phyloP scores from a whole-genome alignment of 2,329 filamentous ascomycete genomes.

The Scleromitrula shiraiana region DNA sequence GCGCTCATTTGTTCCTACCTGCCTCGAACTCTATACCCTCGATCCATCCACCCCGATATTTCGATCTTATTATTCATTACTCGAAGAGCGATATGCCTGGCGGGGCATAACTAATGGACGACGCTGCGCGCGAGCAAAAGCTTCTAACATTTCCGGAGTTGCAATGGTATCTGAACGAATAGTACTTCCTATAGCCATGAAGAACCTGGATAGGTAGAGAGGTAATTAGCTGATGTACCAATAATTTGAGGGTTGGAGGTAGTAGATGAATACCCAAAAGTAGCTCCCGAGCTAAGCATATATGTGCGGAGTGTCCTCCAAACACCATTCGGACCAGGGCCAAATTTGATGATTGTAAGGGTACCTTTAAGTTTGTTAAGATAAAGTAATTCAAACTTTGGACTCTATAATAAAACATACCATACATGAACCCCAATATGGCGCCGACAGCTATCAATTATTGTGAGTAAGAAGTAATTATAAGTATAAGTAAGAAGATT shows the following conservation, averaged over 20 bases:
- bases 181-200: slow-evolving; percentile 97
- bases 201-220: slow-evolving; percentile 59
- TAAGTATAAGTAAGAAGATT: background rate
- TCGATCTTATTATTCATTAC: background rate
- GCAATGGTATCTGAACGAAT: slow-evolving; percentile 73
- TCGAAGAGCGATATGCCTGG: slow-evolving; percentile 16
- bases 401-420: slow-evolving; percentile 40
- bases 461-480: slow-evolving; percentile 4
- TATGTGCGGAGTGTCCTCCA: slow-evolving; percentile 93
- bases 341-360: slow-evolving; percentile 91
- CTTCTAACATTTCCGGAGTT: slow-evolving; percentile 64
- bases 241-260: background rate
- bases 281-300: slow-evolving; percentile 90
- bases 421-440: slow-evolving; percentile 97
- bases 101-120: slow-evolving; percentile 59
- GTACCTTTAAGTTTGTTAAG: slow-evolving; percentile 50
- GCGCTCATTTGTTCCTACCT: background rate
- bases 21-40: background rate
- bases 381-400: too few relatives aligned
- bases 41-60: background rate
- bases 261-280: slow-evolving; percentile 67
- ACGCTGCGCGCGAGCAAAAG: slow-evolving; percentile 67
- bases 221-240: background rate
- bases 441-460: slow-evolving; percentile 68
- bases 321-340: slow-evolving; percentile 86